Base-by-base conservation (phyloP, 2,329 filamentous ascomycete genomes). In the Fusarium coicis region DNA sequence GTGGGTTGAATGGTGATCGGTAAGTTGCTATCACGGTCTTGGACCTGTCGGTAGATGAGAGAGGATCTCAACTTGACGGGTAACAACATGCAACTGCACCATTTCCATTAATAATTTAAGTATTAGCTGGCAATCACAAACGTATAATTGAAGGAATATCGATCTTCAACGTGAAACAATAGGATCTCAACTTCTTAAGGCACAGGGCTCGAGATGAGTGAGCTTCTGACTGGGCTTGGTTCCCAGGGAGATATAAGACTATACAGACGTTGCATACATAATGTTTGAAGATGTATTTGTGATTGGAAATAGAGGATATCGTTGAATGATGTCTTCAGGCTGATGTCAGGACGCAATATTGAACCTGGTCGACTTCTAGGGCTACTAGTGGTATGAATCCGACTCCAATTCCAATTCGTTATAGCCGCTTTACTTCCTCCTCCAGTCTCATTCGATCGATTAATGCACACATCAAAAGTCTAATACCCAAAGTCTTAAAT, bases 101-200 rank as follows among this genome's bases (percentile, higher is more conserved):
- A 4, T 11, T 9, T 11, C 4, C 0, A 16, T 11, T 0, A 4
- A 30, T 11, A 0, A 4, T 9, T 11, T 1, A 28, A 11, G 4
- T 16, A n/a, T 9, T 0, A 18, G 9, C 15, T 3, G 4, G 5
- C 0, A n/a, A 4, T n/a, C 0, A 3, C 0, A 16, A 18, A n/a
- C 4, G 3, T 3, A 30, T 30, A 7, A 0, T 0, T 18, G 0
- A 9, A 12, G 10, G 4, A 9, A 16, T 6, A 16, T 0, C 19
- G 8, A 18, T 10, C 0, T 18, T 18, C 1, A n/a, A 18, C 15
- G 2, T 49, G 21, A n/a, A 18, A 9, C 4, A 7, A 15, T 18
- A 8, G 28, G 14, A 12, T 49, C 44, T 19, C 36, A 37, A 18
- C 36, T 10, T 37, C 9, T 30, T 10, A 7, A 49, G 21, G 28